phyloP scores from a whole-genome alignment of 2,329 filamentous ascomycete species.

The Colletotrichum graminicola region DNA sequence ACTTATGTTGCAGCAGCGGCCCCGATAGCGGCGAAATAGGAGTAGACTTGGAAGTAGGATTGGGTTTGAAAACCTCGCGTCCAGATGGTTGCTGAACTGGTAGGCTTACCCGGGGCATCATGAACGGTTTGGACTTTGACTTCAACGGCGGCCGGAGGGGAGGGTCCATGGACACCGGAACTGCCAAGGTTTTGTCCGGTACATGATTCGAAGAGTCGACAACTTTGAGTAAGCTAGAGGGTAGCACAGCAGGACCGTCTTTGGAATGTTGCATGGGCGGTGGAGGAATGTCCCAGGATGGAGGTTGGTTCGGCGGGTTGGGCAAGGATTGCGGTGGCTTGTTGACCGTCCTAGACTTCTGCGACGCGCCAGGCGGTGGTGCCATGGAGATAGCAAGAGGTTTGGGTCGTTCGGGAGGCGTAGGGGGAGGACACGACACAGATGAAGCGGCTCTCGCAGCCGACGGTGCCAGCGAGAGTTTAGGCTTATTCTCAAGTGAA shows the following conservation, averaged over 20 bases:
- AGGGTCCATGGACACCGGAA: constrained; percentile 3
- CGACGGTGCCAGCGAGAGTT: constrained; percentile 10
- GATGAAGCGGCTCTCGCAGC: constrained; percentile 4
- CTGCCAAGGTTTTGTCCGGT: neutral
- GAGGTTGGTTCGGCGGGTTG: neutral
- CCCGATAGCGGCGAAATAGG: neutral
- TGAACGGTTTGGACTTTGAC: constrained; percentile 33
- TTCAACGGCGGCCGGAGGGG: constrained; percentile 14
- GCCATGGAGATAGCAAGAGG: neutral
- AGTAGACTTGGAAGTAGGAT: neutral
- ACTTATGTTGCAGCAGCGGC: neutral
- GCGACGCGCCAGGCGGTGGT: constrained; percentile 18
- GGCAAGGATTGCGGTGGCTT: neutral
- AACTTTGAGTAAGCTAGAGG: neutral
- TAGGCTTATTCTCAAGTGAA: constrained; percentile 20
- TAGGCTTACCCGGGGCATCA: constrained; percentile 29
- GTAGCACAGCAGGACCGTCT: neutral
- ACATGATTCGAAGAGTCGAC: neutral
- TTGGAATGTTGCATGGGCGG: neutral
- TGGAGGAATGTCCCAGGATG: neutral
- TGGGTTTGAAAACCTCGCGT: constrained; percentile 15
- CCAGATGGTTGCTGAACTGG: constrained; percentile 6
- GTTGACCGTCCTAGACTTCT: neutral
- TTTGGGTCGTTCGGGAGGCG: neutral
- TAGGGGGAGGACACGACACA: neutral